Percentiles rank a stretch among this genome's conserved stretches.
Conservation (phyloP, 345 rosid genomes). For the Physaria fendleri region DNA sequence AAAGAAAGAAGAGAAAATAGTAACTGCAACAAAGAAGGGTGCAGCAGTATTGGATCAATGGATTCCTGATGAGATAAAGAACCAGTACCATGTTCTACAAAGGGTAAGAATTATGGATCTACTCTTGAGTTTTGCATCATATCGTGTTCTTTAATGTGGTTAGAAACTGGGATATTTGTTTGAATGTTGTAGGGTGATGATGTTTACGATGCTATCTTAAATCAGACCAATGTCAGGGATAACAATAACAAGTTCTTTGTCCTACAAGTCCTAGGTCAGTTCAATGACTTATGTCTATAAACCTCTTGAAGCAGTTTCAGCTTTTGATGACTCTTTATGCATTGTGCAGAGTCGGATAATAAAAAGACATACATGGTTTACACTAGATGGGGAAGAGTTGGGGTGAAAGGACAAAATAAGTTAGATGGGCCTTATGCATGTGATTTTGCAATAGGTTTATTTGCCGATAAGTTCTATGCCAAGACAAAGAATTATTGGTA, state of each 20-base stretch:
- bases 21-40: slow-evolving; percentile 68
- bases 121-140: neutral
- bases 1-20: slow-evolving; percentile 42
- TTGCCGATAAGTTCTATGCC: slow-evolving; percentile 53
- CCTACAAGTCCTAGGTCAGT: slow-evolving; percentile 74
- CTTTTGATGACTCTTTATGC: neutral
- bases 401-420: slow-evolving; percentile 77
- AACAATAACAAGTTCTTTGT: slow-evolving; percentile 83
- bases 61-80: slow-evolving; percentile 70
- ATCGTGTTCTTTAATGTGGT: neutral
- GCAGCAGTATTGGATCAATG: slow-evolving; percentile 74
- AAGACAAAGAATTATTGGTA: slow-evolving; percentile 67
- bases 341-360: slow-evolving; percentile 64
- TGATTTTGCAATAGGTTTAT: slow-evolving; percentile 48
- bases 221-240: slow-evolving; percentile 67
- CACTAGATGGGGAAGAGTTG: slow-evolving; percentile 92
- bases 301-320: neutral
- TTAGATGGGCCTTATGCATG: slow-evolving; percentile 54
- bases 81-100: slow-evolving; percentile 68
- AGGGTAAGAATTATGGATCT: slow-evolving; percentile 25
- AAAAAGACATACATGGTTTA: slow-evolving; percentile 56
- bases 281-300: too few species aligned
- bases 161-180: neutral
- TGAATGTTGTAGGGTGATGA: slow-evolving; percentile 54
- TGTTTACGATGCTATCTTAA: slow-evolving; percentile 76